Conservation (phyloP, 345 rosid species). For the Eucalyptus cloeziana region DNA sequence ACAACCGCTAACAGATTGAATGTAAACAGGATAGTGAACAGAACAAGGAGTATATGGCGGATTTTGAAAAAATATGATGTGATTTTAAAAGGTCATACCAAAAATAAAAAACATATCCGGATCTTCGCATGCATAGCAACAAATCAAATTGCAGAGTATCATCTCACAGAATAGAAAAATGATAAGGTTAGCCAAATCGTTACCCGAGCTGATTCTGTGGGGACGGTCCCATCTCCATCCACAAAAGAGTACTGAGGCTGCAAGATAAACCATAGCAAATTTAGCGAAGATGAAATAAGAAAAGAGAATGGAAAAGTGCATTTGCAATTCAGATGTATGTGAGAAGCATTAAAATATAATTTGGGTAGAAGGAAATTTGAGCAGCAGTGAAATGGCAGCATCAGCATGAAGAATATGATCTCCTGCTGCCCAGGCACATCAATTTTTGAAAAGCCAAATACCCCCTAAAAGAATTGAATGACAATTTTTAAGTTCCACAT, state of each 20-base stretch:
- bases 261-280: not conserved
- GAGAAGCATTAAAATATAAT: not conserved
- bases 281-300: not conserved
- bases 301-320: not conserved
- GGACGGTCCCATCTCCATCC: slow-evolving; percentile 96
- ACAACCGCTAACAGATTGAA: not conserved
- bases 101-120: not conserved
- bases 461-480: not conserved
- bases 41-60: not conserved
- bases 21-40: not conserved
- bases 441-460: not conserved
- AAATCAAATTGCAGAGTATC: not conserved
- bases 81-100: not conserved
- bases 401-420: not conserved
- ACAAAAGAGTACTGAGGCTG: slow-evolving; percentile 75
- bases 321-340: not conserved
- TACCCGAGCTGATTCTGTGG: slow-evolving; percentile 78
- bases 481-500: not conserved
- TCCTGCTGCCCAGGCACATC: not conserved
- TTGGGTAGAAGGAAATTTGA: not conserved
- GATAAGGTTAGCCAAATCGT: not conserved
- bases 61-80: not conserved
- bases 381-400: not conserved
- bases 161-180: not conserved
- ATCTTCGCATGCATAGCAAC: not conserved